phyloP scores from a whole-genome alignment of 441 rosid species.

The Codiaeum variegatum region DNA sequence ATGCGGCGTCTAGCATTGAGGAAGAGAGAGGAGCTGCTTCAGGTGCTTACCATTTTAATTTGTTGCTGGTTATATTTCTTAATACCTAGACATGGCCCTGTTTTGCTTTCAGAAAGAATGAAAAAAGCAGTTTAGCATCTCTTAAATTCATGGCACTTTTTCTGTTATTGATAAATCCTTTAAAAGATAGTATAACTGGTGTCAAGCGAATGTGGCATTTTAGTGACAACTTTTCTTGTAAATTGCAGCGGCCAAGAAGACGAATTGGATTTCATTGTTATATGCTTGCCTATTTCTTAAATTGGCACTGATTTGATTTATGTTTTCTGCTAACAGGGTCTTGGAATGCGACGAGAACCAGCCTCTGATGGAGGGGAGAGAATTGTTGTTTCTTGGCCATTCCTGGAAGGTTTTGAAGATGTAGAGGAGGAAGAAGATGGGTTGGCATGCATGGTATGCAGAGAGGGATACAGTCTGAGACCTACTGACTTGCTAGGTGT shows the following conservation, averaged over 20 bases:
- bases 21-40: slow-evolving; percentile 82
- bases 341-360: slow-evolving; percentile 87
- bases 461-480: slow-evolving; percentile 98
- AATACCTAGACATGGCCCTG: neutral
- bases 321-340: slow-evolving; percentile 49
- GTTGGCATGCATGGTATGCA: slow-evolving; percentile 97
- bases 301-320: neutral
- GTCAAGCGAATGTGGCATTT: neutral
- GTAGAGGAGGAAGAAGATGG: slow-evolving; percentile 99
- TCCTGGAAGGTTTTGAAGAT: slow-evolving; percentile 96
- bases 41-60: slow-evolving; percentile 47
- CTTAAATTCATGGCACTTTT: too few species aligned
- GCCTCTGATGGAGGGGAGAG: slow-evolving; percentile 96
- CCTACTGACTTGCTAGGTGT: slow-evolving; percentile 93
- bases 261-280: too few species aligned
- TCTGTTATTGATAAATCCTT: neutral
- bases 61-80: slow-evolving; percentile 6
- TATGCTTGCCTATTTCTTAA: neutral
- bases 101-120: neutral
- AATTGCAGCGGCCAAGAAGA: neutral
- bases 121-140: too few species aligned
- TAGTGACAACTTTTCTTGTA: neutral
- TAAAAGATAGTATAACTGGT: neutral
- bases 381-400: slow-evolving; percentile 77
- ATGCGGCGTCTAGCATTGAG: slow-evolving; percentile 93